Base-by-base conservation (phyloP, 495 filamentous ascomycete genomes). In the Penicillium cosmopolitanum region DNA sequence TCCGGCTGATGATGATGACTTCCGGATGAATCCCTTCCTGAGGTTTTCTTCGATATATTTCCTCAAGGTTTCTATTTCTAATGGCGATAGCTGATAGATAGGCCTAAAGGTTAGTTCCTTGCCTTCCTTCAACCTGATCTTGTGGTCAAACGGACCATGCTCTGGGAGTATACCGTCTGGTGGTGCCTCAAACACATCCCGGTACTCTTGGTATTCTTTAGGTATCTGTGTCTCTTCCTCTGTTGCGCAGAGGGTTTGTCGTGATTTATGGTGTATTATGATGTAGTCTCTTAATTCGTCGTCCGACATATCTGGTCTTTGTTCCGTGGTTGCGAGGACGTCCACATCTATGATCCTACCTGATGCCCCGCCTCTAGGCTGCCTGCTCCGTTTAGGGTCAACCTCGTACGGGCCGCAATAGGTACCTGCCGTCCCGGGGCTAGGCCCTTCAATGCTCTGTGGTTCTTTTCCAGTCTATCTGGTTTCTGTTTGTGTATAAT, bases 1-100 rank as follows among this genome's bases (percentile, higher is more conserved):
- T 56, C 50, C 58, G 16, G 61, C 56, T 35, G 53, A 48, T 47
- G 36, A 64, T 51, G 54, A 15, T 25, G 38, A 64, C 36, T 44
- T n/a, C 53, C 46, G 16, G 18, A 69, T 66, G 15, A 43, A 61
- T 44, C 55, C 56, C 48, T 61, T 65, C 18, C 21, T 42, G 4
- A 57, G 21, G 34, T 62, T 63, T 50, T 67, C 52, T 19, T 66
- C 51, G 28, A 68, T 60, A 42, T 71, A 73, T 52, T 65, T 46
- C 28, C 11, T 38, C 35, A 38, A 13, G 13, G 35, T 15, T 11
- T 38, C 10, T 13, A 15, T 38, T 8, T 38, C 35, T 0, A 38
- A 4, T 38, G 35, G 35, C 9, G 35, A 38, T 38, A 38, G 4
- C 35, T 38, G 7, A 8, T 38, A 38, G 35, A 38, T 38, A 1